Base-by-base conservation (phyloP, 345 rosid species). In the Citrus unshiu region DNA sequence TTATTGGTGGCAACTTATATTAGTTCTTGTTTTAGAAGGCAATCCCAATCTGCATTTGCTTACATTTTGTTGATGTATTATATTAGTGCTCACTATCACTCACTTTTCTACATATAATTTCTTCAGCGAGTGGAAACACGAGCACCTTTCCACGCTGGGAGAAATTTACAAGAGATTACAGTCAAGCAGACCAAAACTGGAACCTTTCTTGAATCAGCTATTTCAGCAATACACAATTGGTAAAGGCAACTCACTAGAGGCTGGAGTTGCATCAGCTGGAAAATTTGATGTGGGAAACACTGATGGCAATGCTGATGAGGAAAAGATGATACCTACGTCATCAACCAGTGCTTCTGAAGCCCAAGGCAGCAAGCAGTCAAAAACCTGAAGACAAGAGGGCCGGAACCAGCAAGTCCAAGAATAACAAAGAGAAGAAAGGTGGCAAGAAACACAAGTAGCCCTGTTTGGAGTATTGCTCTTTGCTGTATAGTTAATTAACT, bases 131-230 rank as follows among this genome's bases (percentile, higher is more conserved):
- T 81, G 37, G 43, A 68, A 13, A 46, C 51, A 65, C 32, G 13
- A 58, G 59, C 63, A 32, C 9, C 61, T 72, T 46, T 25, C 82
- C 22, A 68, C n/a, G 21, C n/a, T 82, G 2, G 56, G 56, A 70
- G 83, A 78, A 70, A 77, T 80, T 63, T n/a, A 56, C 37, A 74
- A 37, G 70, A 74, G 73, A 71, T 9, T 81, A 58, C 78, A 61
- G 49, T 67, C 74, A 66, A 76, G 76, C 64, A 79, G 74, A 72
- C 37, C 78, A 24, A 61, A 27, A 43, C 7, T 80, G 35, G 77
- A 81, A 56, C 54, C 69, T n/a, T 65, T 74, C 12, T 46, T 83
- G 61, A 27, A 29, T 72, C 77, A 79, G 30, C 49, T 73, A 9
- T 57, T 70, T 54, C 73, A 79, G 32, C 60, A 76, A 9, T 64